Evolutionary conservation across 2,329 filamentous ascomycete species (phyloP).

Genomic region (Scedosporium dehoogii): DNA sequence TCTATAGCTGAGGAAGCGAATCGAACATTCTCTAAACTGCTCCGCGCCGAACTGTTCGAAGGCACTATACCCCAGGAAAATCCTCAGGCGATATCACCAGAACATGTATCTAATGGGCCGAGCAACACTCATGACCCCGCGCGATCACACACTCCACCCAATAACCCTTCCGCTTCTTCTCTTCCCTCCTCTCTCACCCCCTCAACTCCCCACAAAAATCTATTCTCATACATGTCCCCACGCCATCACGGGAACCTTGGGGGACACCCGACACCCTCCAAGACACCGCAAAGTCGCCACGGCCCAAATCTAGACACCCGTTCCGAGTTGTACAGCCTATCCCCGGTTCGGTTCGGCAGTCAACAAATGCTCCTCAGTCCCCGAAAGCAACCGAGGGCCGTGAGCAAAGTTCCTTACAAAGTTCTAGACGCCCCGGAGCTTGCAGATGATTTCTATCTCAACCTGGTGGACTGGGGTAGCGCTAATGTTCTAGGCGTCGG

Average conservation of each 20-base stretch:
- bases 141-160: constrained; percentile 73
- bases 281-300: constrained; percentile 80
- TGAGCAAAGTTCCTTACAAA: constrained; percentile 96
- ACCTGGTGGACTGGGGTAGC: constrained; percentile 95
- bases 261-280: constrained; percentile 78
- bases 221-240: constrained; percentile 85
- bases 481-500: constrained; percentile 91
- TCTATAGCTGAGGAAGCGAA: constrained; percentile 79
- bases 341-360: constrained; percentile 84
- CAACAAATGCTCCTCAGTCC: constrained; percentile 90
- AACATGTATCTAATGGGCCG: constrained; percentile 42
- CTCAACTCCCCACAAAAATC: constrained; percentile 93
- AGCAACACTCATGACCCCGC: constrained; percentile 50
- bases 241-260: constrained; percentile 57
- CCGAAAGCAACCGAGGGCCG: constrained; percentile 75
- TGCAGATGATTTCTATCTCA: constrained; percentile 95
- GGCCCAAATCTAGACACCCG: constrained; percentile 80
- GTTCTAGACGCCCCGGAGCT: constrained; percentile 93
- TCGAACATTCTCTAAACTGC: constrained; percentile 75
- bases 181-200: constrained; percentile 74
- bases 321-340: constrained; percentile 91
- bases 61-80: constrained; percentile 75
- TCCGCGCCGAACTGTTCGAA: constrained; percentile 90
- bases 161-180: constrained; percentile 46
- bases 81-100: constrained; percentile 51